Evolutionary conservation across 352 stramenopile species (phyloP).

Genomic region (Plasmopara halstedii): DNA sequence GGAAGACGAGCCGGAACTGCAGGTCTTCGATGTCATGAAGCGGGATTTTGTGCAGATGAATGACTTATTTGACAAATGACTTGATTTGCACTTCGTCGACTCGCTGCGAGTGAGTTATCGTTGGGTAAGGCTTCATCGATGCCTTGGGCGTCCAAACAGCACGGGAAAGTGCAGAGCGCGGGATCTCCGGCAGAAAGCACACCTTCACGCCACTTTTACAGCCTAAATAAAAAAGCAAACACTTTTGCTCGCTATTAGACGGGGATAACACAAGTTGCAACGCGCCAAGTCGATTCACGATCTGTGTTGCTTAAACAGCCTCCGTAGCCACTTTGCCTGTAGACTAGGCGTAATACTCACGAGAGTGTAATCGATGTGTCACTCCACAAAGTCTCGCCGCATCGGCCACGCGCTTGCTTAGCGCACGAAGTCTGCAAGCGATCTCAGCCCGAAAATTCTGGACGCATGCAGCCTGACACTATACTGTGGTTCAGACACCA

Average conservation of each 20-base stretch:
- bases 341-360: conserved; percentile 1
- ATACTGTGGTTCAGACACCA: neutral
- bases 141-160: neutral
- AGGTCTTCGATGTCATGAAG: conserved; percentile 5
- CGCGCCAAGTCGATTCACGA: neutral
- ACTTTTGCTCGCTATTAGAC: neutral
- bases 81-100: neutral
- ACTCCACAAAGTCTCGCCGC: neutral
- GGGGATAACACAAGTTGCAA: neutral
- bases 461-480: neutral
- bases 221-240: neutral
- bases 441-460: neutral
- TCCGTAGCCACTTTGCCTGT: neutral
- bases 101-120: conserved; percentile 1
- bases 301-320: neutral
- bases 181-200: neutral
- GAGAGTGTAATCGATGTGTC: neutral
- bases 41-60: conserved; percentile 2
- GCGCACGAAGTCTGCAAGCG: neutral
- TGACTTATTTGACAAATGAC: neutral
- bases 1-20: neutral
- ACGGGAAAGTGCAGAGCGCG: neutral
- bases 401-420: neutral
- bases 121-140: conserved; percentile 4
- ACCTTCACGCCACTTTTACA: neutral